Percentiles rank a stretch among this genome's conserved stretches.
Evolutionary conservation across 495 filamentous ascomycete genomes (phyloP).

Genomic region (Aspergillus diversus): DNA sequence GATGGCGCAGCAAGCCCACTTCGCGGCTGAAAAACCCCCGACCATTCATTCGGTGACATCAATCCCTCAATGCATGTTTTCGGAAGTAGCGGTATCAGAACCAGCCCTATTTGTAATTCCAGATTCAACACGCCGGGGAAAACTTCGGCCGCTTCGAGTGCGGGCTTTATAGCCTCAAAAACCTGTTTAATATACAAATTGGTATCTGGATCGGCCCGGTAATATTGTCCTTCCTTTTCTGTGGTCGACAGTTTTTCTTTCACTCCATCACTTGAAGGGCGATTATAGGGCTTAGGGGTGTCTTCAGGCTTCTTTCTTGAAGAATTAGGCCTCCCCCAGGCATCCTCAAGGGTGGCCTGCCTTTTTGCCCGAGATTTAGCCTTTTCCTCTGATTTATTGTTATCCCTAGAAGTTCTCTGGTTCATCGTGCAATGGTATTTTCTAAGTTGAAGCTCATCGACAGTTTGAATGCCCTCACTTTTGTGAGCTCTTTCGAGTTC

Average conservation of each 20-base stretch:
- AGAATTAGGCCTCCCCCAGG: slow-evolving; percentile 27
- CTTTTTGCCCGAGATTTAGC: slow-evolving; percentile 23
- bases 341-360: slow-evolving; percentile 34
- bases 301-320: slow-evolving; percentile 11
- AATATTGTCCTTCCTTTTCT: not conserved
- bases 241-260: not conserved
- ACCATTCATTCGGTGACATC: slow-evolving; percentile 32
- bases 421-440: slow-evolving; percentile 30
- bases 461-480: slow-evolving; percentile 10
- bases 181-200: slow-evolving; percentile 21
- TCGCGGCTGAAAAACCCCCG: slow-evolving; percentile 27
- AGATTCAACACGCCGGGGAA: slow-evolving; percentile 38
- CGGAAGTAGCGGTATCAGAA: slow-evolving; percentile 32
- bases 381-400: slow-evolving; percentile 18
- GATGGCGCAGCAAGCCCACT: slow-evolving; percentile 23
- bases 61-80: slow-evolving; percentile 20
- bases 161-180: slow-evolving; percentile 27
- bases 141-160: slow-evolving; percentile 30
- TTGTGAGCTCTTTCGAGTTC: slow-evolving; percentile 16
- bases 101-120: slow-evolving; percentile 43
- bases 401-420: slow-evolving; percentile 25
- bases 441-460: slow-evolving; percentile 22
- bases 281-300: too few species aligned
- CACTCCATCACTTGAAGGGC: too few species aligned
- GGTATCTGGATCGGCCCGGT: slow-evolving; percentile 10